Evolutionary conservation across 805 yeast species (phyloP), one percentile per base, ranked within the genome.

Genomic region (Lipomyces sp.): DNA sequence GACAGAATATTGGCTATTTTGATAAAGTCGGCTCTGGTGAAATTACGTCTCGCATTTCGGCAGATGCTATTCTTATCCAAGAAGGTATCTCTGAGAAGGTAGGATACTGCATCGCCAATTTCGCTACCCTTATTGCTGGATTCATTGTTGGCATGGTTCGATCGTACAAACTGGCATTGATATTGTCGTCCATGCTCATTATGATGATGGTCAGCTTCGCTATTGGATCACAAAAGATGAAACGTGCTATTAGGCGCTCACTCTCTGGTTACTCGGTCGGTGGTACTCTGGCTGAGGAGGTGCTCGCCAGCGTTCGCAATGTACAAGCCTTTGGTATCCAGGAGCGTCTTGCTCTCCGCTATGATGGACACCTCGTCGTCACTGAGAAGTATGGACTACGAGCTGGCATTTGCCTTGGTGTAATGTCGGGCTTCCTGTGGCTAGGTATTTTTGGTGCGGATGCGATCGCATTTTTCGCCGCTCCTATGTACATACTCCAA

Each of bases 321-420:
- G 80, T 80, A 3, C 78, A 78, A 11, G 83, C 83, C 2, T 79
- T 80, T 59, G 82, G 81, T 35, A 74, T 79, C 37, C 83, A 80
- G 69, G 75, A 76, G 34, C 74, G 79, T 33, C 69, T 80, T 57
- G 75, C 77, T 8, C 71, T 60, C 6, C 72, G 72, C 60, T 80
- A 75, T 61, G 80, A 79, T 56, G 63, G 59, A 15, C 71, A 71
- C 50, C 75, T 80, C 35, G 62, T 58, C 6, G 62, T 70, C 10
- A 70, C 81, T 1, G 71, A 69, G 60, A 59, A 63, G 56, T 68
- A 64, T 35, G 71, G 64, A 51, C 66, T 62, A 10, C 65, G 57
- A 4, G 71, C 71, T 13, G 71, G 71, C 2, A 18, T 68, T 15
- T 56, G 59, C 24, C 71, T 66, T 45, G 71, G 71, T 13, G 50